Percentiles rank a stretch among this genome's conserved stretches.
Evolutionary conservation across 2,329 filamentous ascomycete genomes (phyloP).

Genomic region (Aspergillus arachidicola): DNA sequence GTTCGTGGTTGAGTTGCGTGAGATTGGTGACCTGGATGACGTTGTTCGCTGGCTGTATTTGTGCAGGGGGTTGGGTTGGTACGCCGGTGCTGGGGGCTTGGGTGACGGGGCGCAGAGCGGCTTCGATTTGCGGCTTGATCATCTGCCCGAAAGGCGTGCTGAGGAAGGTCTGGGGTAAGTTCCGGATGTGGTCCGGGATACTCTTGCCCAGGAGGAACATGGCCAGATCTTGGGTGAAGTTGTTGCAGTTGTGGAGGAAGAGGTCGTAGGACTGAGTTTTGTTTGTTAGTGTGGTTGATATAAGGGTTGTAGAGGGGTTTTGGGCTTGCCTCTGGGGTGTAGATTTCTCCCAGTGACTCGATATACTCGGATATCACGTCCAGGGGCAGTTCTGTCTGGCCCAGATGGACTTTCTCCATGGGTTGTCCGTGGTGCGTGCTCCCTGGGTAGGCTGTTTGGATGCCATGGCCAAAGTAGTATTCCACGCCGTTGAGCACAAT

Average conservation of each 20-base stretch:
- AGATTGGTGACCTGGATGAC: slow-evolving; percentile 66
- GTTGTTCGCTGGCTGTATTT: slow-evolving; percentile 34
- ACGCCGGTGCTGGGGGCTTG: slow-evolving; percentile 54
- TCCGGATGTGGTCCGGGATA: slow-evolving; percentile 84
- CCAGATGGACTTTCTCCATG: slow-evolving; percentile 74
- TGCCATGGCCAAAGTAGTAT: slow-evolving; percentile 86
- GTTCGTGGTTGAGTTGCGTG: slow-evolving; percentile 61
- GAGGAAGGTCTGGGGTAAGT: slow-evolving; percentile 81
- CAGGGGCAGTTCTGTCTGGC: slow-evolving; percentile 74
- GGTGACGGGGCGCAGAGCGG: slow-evolving; percentile 63
- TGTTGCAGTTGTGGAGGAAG: slow-evolving; percentile 93
- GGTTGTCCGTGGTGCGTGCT: slow-evolving; percentile 84
- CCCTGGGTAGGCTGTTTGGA: slow-evolving; percentile 79
- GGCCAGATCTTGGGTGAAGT: slow-evolving; percentile 90
- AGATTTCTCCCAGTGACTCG: slow-evolving; percentile 78
- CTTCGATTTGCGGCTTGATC: slow-evolving; percentile 75
- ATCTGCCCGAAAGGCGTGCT: slow-evolving; percentile 86
- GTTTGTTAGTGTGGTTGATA: slow-evolving; percentile 11
- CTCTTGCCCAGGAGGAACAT: slow-evolving; percentile 87
- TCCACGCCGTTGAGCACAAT: slow-evolving; percentile 83
- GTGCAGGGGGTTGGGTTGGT: slow-evolving; percentile 15
- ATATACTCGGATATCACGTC: slow-evolving; percentile 87
- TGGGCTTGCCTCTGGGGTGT: slow-evolving; percentile 69
- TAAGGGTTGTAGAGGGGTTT: background rate
- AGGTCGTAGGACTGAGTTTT: slow-evolving; percentile 75